phyloP scores from a whole-genome alignment of 108 stramenopile species.

The Nitzschia inconspicua region DNA sequence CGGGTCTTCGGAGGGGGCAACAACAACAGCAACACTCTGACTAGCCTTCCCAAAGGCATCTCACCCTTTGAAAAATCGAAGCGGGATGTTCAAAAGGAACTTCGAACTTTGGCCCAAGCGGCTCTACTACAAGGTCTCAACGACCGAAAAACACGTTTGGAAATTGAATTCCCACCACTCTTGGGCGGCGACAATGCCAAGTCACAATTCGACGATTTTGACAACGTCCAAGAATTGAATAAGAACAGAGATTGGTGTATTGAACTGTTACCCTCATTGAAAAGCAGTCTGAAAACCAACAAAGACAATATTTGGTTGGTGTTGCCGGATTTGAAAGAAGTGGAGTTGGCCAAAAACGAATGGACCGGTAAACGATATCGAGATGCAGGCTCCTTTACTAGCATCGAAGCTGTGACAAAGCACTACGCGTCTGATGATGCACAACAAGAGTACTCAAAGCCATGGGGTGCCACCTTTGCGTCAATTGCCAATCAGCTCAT shows the following conservation, averaged over 20 bases:
- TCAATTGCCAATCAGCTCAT: slow-evolving; percentile 49
- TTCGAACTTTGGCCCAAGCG: slow-evolving; percentile 41
- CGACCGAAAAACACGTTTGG: slow-evolving; percentile 36
- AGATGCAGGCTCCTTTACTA: slow-evolving; percentile 58
- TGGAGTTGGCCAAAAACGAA: slow-evolving; percentile 66
- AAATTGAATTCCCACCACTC: slow-evolving; percentile 85
- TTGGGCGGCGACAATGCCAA: slow-evolving; percentile 64
- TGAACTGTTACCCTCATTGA: slow-evolving; percentile 43
- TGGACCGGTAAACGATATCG: slow-evolving; percentile 69
- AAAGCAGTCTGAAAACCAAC: slow-evolving; percentile 8
- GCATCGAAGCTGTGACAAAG: slow-evolving; percentile 71
- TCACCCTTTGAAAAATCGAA: slow-evolving; percentile 72
- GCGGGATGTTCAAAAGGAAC: slow-evolving; percentile 58
- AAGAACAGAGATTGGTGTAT: slow-evolving; percentile 81
- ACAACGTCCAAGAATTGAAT: slow-evolving; percentile 82
- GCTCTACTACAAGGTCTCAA: slow-evolving; percentile 43
- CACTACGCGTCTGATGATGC: slow-evolving; percentile 7
- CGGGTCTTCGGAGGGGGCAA: too few species aligned
- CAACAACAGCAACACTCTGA: too few species aligned
- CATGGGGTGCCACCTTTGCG: slow-evolving; percentile 78
- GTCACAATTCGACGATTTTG: slow-evolving; percentile 86
- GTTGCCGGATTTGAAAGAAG: slow-evolving; percentile 82
- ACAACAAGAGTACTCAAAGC: slow-evolving; percentile 47
- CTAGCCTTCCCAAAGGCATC: slow-evolving; percentile 63
- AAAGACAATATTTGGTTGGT: slow-evolving; percentile 57